Evolutionary conservation across 306 rosid genomes (phyloP).

Genomic region (Trifolium pratense): DNA sequence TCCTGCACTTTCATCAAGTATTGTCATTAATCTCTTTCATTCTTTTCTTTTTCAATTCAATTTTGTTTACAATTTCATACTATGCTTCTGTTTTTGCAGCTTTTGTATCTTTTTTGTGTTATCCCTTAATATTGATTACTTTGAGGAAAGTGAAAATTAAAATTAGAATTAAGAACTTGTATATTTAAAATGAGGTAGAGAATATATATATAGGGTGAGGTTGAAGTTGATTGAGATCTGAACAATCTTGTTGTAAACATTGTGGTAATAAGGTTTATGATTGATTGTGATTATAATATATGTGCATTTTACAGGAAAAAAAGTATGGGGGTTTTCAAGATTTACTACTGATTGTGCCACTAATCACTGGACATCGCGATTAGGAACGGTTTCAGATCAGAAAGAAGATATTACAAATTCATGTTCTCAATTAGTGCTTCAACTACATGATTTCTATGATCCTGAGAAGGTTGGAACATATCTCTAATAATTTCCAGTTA

Average conservation of each 20-base stretch:
- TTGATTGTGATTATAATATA: constrained; percentile 15
- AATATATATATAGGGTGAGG: background rate
- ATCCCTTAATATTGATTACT: constrained; percentile 3
- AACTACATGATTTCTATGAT: constrained; percentile 81
- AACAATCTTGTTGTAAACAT: too few species aligned
- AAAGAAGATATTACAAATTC: constrained; percentile 76
- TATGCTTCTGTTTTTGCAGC: background rate
- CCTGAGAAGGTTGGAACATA: constrained; percentile 68
- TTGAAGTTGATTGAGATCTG: constrained; percentile 41
- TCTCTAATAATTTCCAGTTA: constrained; percentile 11
- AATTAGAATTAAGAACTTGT: constrained; percentile 20
- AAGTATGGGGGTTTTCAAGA: constrained; percentile 73
- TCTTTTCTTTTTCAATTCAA: constrained; percentile 8
- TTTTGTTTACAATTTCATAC: constrained; percentile 22
- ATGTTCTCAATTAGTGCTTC: constrained; percentile 85
- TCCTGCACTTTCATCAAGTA: constrained; percentile 74
- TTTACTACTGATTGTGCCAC: constrained; percentile 71
- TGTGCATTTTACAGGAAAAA: constrained; percentile 61
- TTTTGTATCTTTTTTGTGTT: background rate
- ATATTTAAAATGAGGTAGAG: constrained; percentile 4
- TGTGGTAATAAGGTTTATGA: constrained; percentile 20
- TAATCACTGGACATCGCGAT: constrained; percentile 56
- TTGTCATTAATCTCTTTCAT: constrained; percentile 41
- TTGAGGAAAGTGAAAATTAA: background rate
- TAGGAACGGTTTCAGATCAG: constrained; percentile 71